phyloP scores from a whole-genome alignment of 2,329 filamentous ascomycete genomes.

The Fusarium anthophilum region DNA sequence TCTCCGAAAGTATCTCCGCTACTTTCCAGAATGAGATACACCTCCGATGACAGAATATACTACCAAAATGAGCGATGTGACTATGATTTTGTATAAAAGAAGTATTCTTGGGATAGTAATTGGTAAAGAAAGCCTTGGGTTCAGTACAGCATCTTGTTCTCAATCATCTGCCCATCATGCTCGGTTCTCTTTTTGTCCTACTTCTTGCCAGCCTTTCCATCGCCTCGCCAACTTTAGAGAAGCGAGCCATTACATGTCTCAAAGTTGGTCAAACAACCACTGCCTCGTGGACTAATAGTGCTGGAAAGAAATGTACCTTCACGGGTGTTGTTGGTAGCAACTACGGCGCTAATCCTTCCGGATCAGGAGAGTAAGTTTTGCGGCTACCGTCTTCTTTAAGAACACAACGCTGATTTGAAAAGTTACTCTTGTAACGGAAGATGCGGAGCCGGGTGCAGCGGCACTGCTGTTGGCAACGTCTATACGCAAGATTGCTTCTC shows the following conservation, averaged over 20 bases:
- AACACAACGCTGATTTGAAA: not conserved
- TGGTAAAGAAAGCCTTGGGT: not conserved
- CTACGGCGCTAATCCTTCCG: conserved; percentile 53
- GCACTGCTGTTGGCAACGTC: conserved; percentile 54
- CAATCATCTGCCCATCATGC: not conserved
- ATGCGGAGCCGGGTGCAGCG: conserved; percentile 58
- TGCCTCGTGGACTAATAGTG: conserved; percentile 57
- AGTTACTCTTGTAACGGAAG: conserved; percentile 61
- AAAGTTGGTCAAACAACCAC: conserved; percentile 49
- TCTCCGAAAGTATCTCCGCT: conserved; percentile 36
- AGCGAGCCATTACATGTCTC: conserved; percentile 35
- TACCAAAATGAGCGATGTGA: not conserved
- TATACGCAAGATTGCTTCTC: conserved; percentile 62
- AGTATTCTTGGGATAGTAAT: not conserved
- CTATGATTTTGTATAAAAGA: conserved; percentile 6
- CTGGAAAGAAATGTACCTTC: conserved; percentile 54
- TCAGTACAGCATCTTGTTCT: accelerated
- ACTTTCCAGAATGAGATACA: conserved; percentile 29
- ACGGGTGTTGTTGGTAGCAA: conserved; percentile 58
- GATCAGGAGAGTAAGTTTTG: conserved; percentile 54
- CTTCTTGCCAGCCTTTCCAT: conserved; percentile 8
- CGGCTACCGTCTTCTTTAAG: accelerated
- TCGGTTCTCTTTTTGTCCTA: conserved; percentile 8
- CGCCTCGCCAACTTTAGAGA: conserved; percentile 24
- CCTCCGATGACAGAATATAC: conserved; percentile 33